Evolutionary conservation across 768 basidiomycete species (phyloP).

Genomic region (Cyclocybe aegerita): DNA sequence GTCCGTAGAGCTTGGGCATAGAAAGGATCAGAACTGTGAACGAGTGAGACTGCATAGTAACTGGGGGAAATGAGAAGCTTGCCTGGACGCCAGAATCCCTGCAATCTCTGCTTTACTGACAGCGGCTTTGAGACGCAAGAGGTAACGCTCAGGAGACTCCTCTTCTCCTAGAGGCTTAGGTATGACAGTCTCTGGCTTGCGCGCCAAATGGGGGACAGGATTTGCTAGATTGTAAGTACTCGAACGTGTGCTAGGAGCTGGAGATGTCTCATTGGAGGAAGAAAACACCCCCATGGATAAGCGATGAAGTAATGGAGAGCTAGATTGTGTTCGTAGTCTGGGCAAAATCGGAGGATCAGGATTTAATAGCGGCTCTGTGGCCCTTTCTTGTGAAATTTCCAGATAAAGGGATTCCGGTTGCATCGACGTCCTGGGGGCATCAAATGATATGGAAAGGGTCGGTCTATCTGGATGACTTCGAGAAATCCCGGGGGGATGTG

Average conservation of each 20-base stretch:
- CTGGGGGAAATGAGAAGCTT: slow-evolving; percentile 9
- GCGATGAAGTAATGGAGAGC: slow-evolving; percentile 69
- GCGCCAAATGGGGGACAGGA: slow-evolving; percentile 29
- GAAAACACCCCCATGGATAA: slow-evolving; percentile 67
- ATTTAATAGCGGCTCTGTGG: background rate
- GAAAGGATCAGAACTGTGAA: slow-evolving; percentile 65
- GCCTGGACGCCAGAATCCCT: slow-evolving; percentile 81
- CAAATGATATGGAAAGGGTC: too few relatives aligned
- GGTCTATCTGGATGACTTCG: slow-evolving; percentile 2
- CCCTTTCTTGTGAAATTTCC: background rate
- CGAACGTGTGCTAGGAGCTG: slow-evolving; percentile 21
- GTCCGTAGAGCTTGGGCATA: slow-evolving; percentile 64
- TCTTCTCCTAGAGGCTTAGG: slow-evolving; percentile 52
- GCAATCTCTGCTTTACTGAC: slow-evolving; percentile 82
- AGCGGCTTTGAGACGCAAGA: slow-evolving; percentile 59
- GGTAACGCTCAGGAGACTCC: slow-evolving; percentile 72
- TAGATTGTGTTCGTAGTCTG: slow-evolving; percentile 51
- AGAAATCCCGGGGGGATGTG: background rate
- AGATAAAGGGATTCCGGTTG: background rate
- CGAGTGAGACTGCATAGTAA: too few relatives aligned
- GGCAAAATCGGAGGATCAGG: background rate
- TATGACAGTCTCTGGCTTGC: slow-evolving; percentile 37
- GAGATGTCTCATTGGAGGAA: slow-evolving; percentile 30
- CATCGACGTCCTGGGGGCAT: too few relatives aligned
- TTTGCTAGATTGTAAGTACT: slow-evolving; percentile 12